These are phyloP conservation scores for Sutorius eximius DNA, from an alignment of 1,284 basidiomycete genomes.

Conservation along the genomic window DNA sequence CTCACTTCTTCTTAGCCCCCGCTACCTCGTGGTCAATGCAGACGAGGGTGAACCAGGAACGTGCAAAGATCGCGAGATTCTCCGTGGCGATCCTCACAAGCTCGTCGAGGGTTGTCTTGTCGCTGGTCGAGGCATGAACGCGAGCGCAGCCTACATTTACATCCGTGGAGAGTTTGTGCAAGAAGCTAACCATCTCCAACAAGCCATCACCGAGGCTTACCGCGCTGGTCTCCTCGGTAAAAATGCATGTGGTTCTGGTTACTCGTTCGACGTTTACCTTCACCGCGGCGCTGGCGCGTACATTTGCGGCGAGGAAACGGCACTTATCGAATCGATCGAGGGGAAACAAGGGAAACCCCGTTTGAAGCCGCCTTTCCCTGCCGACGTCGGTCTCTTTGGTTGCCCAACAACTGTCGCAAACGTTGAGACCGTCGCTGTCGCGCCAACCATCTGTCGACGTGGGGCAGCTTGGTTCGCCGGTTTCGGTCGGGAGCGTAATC, in stretches of 20 bases:
- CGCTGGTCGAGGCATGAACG: constrained; percentile 98
- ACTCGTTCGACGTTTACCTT: constrained; percentile 94
- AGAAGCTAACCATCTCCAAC: constrained; percentile 91
- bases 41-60: constrained; percentile 99
- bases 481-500: constrained; percentile 92
- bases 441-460: constrained; percentile 93
- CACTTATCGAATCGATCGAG: constrained; percentile 94
- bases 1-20: constrained; percentile 54
- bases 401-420: constrained; percentile 98
- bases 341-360: constrained; percentile 98
- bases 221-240: constrained; percentile 89
- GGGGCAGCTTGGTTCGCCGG: constrained; percentile 91
- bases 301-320: constrained; percentile 99
- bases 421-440: constrained; percentile 97
- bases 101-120: constrained; percentile 97
- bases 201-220: constrained; percentile 96
- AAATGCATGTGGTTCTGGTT: constrained; percentile 91
- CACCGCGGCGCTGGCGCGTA: constrained; percentile 98
- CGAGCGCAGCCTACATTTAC: constrained; percentile 97
- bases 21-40: constrained; percentile 97
- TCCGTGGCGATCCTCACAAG: constrained; percentile 98
- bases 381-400: constrained; percentile 95
- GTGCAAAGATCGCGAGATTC: constrained; percentile 98
- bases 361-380: constrained; percentile 99
- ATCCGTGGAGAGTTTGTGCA: constrained; percentile 98